Evolutionary conservation across 2,329 filamentous ascomycete genomes (phyloP), one percentile per base, ranked within the genome.

Genomic region (Aspergillus sp.): DNA sequence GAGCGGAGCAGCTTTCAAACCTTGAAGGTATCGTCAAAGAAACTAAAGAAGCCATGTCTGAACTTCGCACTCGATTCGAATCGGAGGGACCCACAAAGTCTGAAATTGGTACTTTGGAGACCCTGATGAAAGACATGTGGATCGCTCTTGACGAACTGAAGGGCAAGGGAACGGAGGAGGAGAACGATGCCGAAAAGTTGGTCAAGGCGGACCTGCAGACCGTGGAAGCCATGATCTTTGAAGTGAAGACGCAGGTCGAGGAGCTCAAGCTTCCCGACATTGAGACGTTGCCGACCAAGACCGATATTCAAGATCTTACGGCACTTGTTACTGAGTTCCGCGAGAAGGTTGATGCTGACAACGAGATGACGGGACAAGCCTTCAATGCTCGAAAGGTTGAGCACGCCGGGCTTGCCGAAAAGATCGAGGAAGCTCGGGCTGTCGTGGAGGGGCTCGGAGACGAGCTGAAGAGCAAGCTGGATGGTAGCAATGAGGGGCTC

Each of bases 371-470:
- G 15, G 87, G 87, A 2, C 91, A 91, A 76, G 89, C 90, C 0
- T 89, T 95, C 49, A 91, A 95, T 56, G 89, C 94, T 61, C 89
- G 92, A 25, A 92, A 94, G 70, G 85, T 89, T 48, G 94, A 97
- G 74, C 92, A 91, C 57, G 88, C 89, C 21, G 88, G 87, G 13
- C 86, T 97, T 23, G 84, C 89, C 13, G 89, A 94, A 62, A 89
- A 89, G 59, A 89, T 98, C 15, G 84, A 85, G 1, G 91, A 92
- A 68, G 87, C 96, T 70, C 94, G 91, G 79, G 78, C 80, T 0
- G 87, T 92, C 69, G 81, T 98, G 1, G 87, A 91, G 59, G 90
- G 92, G 55, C 86, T 97, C 68, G 91, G 91, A 61, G 86, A 88
- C 36, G 85, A 92, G 45, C 81, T 97, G 49, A 89, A 91, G 73